These are phyloP conservation scores for Pseudogymnoascus sp. DNA, from an alignment of 2,329 filamentous ascomycete species.

Conservation along the genomic window DNA sequence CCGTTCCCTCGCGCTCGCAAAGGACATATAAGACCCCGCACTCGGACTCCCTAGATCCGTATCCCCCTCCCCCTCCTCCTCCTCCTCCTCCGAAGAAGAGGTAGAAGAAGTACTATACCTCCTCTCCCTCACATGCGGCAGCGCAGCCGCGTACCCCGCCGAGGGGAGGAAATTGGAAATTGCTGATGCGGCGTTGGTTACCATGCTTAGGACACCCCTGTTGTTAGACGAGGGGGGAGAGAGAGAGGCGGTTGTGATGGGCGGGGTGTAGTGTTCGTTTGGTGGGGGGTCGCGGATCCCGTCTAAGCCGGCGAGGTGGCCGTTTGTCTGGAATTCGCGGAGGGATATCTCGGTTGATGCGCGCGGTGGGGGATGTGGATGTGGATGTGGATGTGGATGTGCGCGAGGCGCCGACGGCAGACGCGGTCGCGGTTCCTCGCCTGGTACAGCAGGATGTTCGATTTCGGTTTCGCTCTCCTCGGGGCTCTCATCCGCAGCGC, in stretches of 20 bases:
- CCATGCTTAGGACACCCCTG: constrained; percentile 8
- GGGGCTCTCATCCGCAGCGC: too few relatives aligned
- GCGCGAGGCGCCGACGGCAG: constrained; percentile 20
- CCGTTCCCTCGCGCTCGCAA: neutral
- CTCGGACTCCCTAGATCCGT: neutral
- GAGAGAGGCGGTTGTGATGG: neutral
- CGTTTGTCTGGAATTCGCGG: constrained; percentile 27
- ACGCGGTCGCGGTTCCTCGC: neutral
- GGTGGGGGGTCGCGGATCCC: neutral
- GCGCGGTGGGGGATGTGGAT: constrained; percentile 24
- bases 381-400: too few relatives aligned
- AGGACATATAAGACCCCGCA: neutral
- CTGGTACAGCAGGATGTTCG: neutral
- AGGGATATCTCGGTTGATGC: constrained; percentile 9
- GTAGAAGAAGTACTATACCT: neutral
- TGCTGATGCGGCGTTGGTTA: constrained; percentile 8
- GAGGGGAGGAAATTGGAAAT: constrained; percentile 21
- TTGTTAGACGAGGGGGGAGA: neutral
- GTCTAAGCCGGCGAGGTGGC: constrained; percentile 21
- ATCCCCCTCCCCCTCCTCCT: neutral
- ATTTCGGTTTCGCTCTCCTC: too few relatives aligned
- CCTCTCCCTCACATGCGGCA: constrained; percentile 35
- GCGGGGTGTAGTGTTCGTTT: neutral
- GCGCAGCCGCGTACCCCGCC: constrained; percentile 50
- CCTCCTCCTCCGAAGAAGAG: neutral